Evolutionary conservation across 2,329 filamentous ascomycete genomes (phyloP).

Genomic region (Xylariaceae sp.): DNA sequence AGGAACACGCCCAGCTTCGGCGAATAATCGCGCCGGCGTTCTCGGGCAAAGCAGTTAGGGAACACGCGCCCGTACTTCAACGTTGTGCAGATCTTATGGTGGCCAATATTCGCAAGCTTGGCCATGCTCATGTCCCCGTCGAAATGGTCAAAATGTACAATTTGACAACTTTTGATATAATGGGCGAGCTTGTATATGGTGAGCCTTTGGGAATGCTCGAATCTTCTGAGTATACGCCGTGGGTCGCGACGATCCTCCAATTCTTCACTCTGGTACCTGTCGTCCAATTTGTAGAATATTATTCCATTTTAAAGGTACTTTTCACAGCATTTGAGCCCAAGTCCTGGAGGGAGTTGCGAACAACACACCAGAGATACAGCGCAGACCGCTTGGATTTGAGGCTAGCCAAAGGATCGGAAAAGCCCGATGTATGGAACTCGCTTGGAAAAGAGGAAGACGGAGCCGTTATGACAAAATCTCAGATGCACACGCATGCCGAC

Average conservation of each 20-base stretch:
- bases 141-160: conserved; percentile 13
- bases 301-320: conserved; percentile 19
- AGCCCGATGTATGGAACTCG: conserved; percentile 27
- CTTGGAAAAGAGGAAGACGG: conserved; percentile 19
- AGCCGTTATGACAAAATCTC: conserved; percentile 11
- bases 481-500: conserved; percentile 20
- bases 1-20: conserved; percentile 11
- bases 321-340: conserved; percentile 23
- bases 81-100: conserved; percentile 11
- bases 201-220: conserved; percentile 18
- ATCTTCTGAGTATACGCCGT: conserved; percentile 12
- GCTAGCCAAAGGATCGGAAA: conserved; percentile 21
- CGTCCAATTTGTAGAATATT: conserved; percentile 23
- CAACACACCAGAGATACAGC: conserved; percentile 19
- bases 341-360: conserved; percentile 18
- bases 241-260: conserved; percentile 17
- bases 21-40: conserved; percentile 13
- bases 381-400: conserved; percentile 29
- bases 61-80: conserved; percentile 14
- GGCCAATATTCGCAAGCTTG: neutral
- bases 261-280: conserved; percentile 19
- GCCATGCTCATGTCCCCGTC: too few species aligned
- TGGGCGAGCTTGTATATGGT: conserved; percentile 20
- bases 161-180: conserved; percentile 20
- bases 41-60: conserved; percentile 12